phyloP scores from a whole-genome alignment of 1,139 yeast species.

The Suhomyces bolitotheri region DNA sequence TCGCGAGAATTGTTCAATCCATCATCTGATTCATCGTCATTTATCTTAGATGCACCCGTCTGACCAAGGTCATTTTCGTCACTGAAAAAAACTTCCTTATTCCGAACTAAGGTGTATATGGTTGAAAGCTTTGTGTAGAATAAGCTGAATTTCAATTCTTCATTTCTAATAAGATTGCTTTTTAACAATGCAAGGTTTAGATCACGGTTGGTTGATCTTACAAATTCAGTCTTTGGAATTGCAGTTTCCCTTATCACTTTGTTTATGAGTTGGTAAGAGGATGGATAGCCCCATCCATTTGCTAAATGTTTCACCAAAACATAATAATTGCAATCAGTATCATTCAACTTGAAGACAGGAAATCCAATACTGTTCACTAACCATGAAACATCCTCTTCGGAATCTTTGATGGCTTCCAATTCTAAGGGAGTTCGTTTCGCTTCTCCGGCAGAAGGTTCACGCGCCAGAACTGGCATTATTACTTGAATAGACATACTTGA shows the following conservation, averaged over 20 bases:
- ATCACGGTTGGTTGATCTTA: slow-evolving; percentile 19
- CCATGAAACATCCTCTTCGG: slow-evolving; percentile 8
- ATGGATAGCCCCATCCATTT: slow-evolving; percentile 42
- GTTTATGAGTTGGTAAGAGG: slow-evolving; percentile 43
- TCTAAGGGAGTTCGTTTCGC: slow-evolving; percentile 5
- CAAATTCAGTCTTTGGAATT: slow-evolving; percentile 23
- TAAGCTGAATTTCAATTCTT: slow-evolving; percentile 22
- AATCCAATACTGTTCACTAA: slow-evolving; percentile 8
- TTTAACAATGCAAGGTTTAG: slow-evolving; percentile 28
- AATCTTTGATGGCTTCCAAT: slow-evolving; percentile 1
- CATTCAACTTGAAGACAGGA: slow-evolving; percentile 7
- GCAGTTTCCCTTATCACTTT: slow-evolving; percentile 27
- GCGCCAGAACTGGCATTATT: slow-evolving; percentile 7
- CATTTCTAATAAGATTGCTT: slow-evolving; percentile 21
- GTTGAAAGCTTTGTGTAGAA: slow-evolving; percentile 32
- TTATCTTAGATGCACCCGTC: neutral
- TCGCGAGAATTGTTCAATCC: slow-evolving; percentile 1
- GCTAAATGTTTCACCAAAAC: slow-evolving; percentile 38
- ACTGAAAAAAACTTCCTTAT: slow-evolving; percentile 21
- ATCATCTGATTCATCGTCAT: slow-evolving; percentile 4
- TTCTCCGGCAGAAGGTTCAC: slow-evolving; percentile 1
- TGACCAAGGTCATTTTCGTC: slow-evolving; percentile 3
- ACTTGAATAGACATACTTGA: slow-evolving; percentile 6
- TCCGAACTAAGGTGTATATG: slow-evolving; percentile 21
- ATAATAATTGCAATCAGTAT: slow-evolving; percentile 14